Base-by-base conservation (phyloP, 2,329 filamentous ascomycete species). In the Colletotrichum sp. region DNA sequence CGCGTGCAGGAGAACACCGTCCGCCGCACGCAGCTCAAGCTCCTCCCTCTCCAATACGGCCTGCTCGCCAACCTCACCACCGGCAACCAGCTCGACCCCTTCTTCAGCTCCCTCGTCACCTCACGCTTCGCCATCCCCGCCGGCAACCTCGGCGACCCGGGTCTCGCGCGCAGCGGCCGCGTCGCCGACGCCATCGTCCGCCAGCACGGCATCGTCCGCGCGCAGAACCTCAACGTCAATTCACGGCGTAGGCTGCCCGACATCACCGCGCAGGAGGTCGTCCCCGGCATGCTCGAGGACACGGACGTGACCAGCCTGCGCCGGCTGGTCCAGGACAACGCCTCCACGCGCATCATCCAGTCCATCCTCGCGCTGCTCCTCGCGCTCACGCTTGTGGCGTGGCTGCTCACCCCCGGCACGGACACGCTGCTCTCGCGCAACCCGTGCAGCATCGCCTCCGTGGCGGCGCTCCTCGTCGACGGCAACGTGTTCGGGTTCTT, bases 121-220 rank as follows among this genome's bases (percentile, higher is more conserved):
- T 85, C 84, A 4, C 81, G 79, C 13, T 83, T 80, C 65, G 83
- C 82, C 13, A 75, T 84, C 6, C 79, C 83, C 1, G 73, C 80
- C 1, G 62, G 64, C 0, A 69, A 72, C 7, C 79, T 86, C 2
- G 79, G 79, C 5, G 75, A 78, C 70, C 66, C 63, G 61, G 76
- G 48, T 34, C 77, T 62, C 18, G 78, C 26, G 38, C 69, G 21
- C 38, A 74, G 73, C 63, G 78, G 74, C 9, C 34, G 26, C 36
- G 79, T 84, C 2, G 78, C 79, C n/a, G 80, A 81, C 61, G 82
- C 83, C 28, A 84, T 86, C 43, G 61, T 81, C 18, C 76, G 76
- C 24, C 85, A 86, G 65, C 84, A 86, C 73, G 79, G 81, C 34
- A 79, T 86, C 21, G 81, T 86, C 38, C 80, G 82, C 13, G 79